phyloP scores from a whole-genome alignment of 805 yeast genomes.

The Kregervanrija fluxuum region DNA sequence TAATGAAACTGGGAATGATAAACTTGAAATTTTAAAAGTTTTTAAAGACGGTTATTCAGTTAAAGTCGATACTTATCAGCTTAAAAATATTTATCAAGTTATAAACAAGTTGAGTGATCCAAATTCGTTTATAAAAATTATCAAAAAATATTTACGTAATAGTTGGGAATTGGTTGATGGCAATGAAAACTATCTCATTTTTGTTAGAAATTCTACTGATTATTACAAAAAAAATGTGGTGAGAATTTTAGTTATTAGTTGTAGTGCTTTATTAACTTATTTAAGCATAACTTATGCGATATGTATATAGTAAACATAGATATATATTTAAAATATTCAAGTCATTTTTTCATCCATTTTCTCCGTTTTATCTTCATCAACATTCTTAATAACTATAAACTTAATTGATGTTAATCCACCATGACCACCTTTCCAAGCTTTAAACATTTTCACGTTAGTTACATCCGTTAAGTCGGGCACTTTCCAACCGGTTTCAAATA shows the following conservation, averaged over 20 bases:
- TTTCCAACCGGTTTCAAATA: constrained; percentile 59
- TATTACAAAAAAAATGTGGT: too few species aligned
- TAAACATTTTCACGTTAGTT: constrained; percentile 50
- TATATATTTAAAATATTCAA: not conserved
- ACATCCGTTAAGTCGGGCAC: constrained; percentile 67
- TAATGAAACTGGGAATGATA: not conserved
- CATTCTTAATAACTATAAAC: constrained; percentile 31
- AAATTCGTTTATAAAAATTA: constrained; percentile 26
- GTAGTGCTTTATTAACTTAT: too few species aligned
- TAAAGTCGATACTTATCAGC: not conserved
- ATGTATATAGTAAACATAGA: not conserved
- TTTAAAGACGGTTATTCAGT: constrained; percentile 2
- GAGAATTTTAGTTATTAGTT: too few species aligned
- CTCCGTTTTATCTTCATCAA: constrained; percentile 5
- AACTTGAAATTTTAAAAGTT: constrained; percentile 1
- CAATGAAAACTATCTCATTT: constrained; percentile 34
- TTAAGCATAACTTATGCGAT: not conserved
- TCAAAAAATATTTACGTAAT: constrained; percentile 36
- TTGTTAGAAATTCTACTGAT: constrained; percentile 25
- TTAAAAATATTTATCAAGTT: constrained; percentile 10
- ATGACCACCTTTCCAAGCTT: constrained; percentile 74
- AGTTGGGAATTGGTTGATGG: constrained; percentile 54
- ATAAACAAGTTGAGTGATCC: constrained; percentile 31
- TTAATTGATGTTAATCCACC: constrained; percentile 69
- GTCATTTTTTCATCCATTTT: constrained; percentile 6